phyloP scores from a whole-genome alignment of 1,284 basidiomycete genomes.

The Trichosporon faecale region DNA sequence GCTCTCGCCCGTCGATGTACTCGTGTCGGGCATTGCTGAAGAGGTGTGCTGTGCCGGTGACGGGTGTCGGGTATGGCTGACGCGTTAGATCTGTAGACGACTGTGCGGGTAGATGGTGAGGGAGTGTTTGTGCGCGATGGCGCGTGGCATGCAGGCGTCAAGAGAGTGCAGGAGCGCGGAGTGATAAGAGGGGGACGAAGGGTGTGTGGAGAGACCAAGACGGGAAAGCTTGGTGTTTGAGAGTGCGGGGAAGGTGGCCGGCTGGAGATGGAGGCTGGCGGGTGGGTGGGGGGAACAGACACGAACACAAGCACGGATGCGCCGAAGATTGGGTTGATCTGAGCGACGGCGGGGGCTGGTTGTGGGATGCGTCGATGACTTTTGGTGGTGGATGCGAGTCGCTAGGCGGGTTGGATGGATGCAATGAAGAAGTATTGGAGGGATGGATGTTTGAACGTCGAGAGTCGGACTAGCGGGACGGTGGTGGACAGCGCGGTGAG shows the following conservation, averaged over 20 bases:
- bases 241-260: conserved; percentile 1
- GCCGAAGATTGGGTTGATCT: neutral
- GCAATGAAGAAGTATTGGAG: neutral
- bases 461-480: neutral
- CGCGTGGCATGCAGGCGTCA: neutral
- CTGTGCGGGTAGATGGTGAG: neutral
- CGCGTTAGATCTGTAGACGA: neutral
- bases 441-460: neutral
- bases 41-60: neutral
- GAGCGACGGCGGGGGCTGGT: neutral
- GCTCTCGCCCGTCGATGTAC: conserved; percentile 13
- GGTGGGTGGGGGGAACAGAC: neutral
- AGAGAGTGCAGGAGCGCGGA: neutral
- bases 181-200: neutral
- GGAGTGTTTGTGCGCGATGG: neutral
- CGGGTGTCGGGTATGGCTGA: neutral
- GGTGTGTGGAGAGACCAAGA: neutral
- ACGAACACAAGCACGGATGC: neutral
- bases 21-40: neutral
- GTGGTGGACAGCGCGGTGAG: neutral
- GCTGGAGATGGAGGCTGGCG: conserved; percentile 1
- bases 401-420: neutral
- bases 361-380: neutral
- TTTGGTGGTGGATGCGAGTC: neutral
- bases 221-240: neutral